Percentiles rank a stretch among this genome's conserved stretches.
Conservation (phyloP, 2,329 filamentous ascomycete species). For the Colletotrichum euphorbiae region DNA sequence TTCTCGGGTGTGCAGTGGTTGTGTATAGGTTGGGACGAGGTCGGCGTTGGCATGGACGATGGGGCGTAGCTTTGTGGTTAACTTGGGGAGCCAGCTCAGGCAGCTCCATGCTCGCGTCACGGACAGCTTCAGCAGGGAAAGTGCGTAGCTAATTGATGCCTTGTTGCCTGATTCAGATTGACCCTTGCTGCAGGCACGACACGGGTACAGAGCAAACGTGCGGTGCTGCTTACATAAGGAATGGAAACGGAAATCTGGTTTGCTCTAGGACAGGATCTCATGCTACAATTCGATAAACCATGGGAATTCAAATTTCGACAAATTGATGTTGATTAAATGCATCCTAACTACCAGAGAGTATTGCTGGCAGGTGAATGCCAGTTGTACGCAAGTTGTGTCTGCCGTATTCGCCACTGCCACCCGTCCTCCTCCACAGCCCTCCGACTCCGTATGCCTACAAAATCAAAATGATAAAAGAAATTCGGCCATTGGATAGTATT, state of each 20-base stretch:
- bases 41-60: constrained; percentile 41
- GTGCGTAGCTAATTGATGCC: constrained; percentile 41
- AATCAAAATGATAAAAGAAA: constrained; percentile 4
- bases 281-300: too few species aligned
- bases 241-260: background rate
- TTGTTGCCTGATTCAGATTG: constrained; percentile 39
- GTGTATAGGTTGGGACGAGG: constrained; percentile 21
- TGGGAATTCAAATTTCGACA: background rate
- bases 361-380: constrained; percentile 7
- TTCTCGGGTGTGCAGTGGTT: constrained; percentile 5
- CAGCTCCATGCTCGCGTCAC: constrained; percentile 59
- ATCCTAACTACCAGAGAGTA: constrained; percentile 7
- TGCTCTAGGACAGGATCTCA: too few species aligned
- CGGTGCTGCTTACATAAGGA: constrained; percentile 13
- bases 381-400: background rate
- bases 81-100: constrained; percentile 49
- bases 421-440: constrained; percentile 8
- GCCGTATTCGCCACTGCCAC: constrained; percentile 8
- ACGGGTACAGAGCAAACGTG: background rate
- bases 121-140: constrained; percentile 42
- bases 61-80: constrained; percentile 37
- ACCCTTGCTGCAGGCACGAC: constrained; percentile 33
- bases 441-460: constrained; percentile 18
- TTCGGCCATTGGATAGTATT: constrained; percentile 14
- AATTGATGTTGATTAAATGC: constrained; percentile 15